Base-by-base conservation (phyloP, 306 rosid genomes). In the Castanopsis chinensis region DNA sequence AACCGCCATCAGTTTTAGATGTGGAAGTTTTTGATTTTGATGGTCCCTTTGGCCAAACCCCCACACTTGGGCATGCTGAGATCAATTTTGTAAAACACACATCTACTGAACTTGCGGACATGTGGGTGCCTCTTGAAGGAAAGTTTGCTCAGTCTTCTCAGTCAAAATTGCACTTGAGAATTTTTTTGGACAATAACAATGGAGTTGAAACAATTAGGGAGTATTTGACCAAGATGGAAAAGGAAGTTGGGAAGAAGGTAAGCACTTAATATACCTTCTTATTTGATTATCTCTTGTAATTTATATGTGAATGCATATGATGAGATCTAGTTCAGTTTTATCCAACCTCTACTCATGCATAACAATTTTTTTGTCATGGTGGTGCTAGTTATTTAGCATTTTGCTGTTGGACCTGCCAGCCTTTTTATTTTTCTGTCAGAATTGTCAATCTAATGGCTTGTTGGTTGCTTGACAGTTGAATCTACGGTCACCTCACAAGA, bases 211-310 rank as follows among this genome's bases (percentile, higher is more conserved):
- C 90, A 56, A 89, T 95, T 33, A 90, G 87, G 88, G 97, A 93
- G 20, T 95, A 92, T 76, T 86, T 95, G 87, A 88, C 82, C 71
- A 95, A 87, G 92, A 91, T 87, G 90, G 99, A 87, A 83, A 95
- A 90, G 84, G 99, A 95, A 88, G 98, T 95, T n/a, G 99, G 99
- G 69, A 95, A 89, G 87, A 92, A 90, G 91, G 99, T 91, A 74
- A 75, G 73, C 25, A 72, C 76, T 53, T 41, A 20, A 71, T 78
- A 58, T 13, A 71, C 64, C 9, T 60, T 3, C 54, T 77, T 20
- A n/a, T 63, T 9, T 19, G 23, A 67, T 21, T 27, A 52, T 69
- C 51, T 19, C 77, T 33, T 75, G 21, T 71, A 19, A n/a, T 65
- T 65, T 45, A 20, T n/a, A 6, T 58, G 12, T 9, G 25, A 58